Evolutionary conservation across 2,329 filamentous ascomycete species (phyloP).

Genomic region (Trichoderma lentiforme): DNA sequence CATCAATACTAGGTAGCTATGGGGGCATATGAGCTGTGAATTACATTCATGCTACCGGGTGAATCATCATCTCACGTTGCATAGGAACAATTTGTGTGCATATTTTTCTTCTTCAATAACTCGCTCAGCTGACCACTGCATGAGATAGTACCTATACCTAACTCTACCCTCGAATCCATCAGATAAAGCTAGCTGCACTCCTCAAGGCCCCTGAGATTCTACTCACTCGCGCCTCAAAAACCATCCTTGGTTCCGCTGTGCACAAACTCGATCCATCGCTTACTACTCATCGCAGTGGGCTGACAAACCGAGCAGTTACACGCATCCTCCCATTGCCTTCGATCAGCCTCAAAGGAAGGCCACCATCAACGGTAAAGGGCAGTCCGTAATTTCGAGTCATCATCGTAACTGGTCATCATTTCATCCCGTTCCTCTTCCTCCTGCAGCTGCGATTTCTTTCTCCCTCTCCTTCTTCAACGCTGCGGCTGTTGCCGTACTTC

Average conservation of each 20-base stretch:
- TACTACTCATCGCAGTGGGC: neutral
- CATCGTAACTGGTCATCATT: neutral
- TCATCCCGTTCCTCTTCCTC: neutral
- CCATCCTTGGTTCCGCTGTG: neutral
- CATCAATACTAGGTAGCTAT: neutral
- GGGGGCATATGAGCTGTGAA: neutral
- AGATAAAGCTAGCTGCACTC: neutral
- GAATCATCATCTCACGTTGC: neutral
- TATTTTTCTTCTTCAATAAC: neutral
- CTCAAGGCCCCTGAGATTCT: neutral
- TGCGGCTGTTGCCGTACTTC: neutral
- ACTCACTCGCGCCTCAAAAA: neutral
- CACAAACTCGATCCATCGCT: neutral
- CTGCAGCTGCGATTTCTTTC: neutral
- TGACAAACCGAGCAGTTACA: neutral
- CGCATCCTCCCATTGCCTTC: neutral
- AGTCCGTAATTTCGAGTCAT: neutral
- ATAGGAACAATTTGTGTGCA: neutral
- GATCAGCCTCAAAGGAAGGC: neutral
- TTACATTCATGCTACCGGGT: neutral
- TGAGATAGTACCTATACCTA: neutral
- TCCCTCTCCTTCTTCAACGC: conserved; percentile 9
- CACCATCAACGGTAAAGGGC: neutral
- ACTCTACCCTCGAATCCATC: neutral
- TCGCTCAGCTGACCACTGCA: neutral